Evolutionary conservation across 331 rosid genomes (phyloP).

Genomic region (Quercus phellos): DNA sequence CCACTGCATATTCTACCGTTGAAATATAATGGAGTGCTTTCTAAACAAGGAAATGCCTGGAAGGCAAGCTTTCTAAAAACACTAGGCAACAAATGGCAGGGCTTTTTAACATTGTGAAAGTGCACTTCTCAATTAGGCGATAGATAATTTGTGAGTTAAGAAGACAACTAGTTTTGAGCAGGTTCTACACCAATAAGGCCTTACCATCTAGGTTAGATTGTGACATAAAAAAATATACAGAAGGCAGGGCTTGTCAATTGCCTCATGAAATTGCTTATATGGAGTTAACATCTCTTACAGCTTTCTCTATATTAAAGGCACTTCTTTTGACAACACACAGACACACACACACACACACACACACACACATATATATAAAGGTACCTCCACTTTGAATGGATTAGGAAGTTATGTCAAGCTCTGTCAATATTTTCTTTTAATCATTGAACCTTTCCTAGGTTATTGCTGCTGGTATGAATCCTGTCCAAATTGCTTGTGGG

Average conservation of each 20-base stretch:
- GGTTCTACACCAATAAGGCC: background rate
- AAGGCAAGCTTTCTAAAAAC: background rate
- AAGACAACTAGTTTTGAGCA: too few species aligned
- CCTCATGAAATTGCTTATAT: background rate
- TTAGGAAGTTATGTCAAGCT: background rate
- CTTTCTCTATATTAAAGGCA: too few species aligned
- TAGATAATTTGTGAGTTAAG: too few species aligned
- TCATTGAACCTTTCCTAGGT: conserved; percentile 42
- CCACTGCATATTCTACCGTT: background rate
- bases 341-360: too few species aligned
- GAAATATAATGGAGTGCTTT: background rate
- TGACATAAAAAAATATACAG: background rate
- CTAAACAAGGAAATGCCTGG: background rate
- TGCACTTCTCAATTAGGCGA: background rate
- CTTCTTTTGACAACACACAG: too few species aligned
- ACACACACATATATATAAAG: background rate
- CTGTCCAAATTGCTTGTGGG: conserved; percentile 85
- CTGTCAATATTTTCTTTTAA: background rate
- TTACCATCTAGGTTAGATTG: background rate
- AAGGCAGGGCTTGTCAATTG: background rate
- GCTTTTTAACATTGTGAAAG: background rate
- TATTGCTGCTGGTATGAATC: conserved; percentile 87
- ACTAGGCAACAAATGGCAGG: background rate
- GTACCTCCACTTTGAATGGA: background rate
- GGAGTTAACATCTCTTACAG: background rate